Evolutionary conservation across 2,329 filamentous ascomycete genomes (phyloP).

Genomic region (Trichoderma sp.): DNA sequence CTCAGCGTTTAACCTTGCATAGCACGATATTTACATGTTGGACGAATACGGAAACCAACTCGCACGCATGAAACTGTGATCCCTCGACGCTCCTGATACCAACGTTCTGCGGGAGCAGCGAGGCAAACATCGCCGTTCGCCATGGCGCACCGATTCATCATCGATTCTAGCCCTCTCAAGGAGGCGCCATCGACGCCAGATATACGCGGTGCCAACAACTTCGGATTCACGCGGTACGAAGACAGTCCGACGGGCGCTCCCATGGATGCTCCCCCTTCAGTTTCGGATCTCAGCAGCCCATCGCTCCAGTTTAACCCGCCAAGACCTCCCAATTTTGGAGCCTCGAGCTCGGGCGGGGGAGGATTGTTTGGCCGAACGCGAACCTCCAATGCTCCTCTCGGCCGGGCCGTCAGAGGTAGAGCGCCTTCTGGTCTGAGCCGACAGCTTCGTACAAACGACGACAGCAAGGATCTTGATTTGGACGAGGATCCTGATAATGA

Average conservation of each 20-base stretch:
- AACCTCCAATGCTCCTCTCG: conserved; percentile 44
- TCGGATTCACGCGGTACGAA: conserved; percentile 40
- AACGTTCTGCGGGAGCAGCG: background rate
- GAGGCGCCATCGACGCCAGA: conserved; percentile 52
- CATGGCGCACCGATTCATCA: conserved; percentile 44
- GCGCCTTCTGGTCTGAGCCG: conserved; percentile 54
- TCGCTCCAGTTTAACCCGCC: conserved; percentile 44
- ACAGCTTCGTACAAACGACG: conserved; percentile 35
- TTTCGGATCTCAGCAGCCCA: conserved; percentile 54
- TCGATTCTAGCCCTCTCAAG: conserved; percentile 44
- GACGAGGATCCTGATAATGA: conserved; percentile 36
- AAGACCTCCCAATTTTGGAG: conserved; percentile 42
- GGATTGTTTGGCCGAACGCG: conserved; percentile 41
- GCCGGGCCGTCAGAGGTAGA: conserved; percentile 46
- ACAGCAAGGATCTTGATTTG: conserved; percentile 30
- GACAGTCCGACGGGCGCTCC: conserved; percentile 54
- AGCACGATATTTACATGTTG: background rate
- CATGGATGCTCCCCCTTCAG: conserved; percentile 50
- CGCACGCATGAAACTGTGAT: conserved; percentile 12
- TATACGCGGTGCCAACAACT: conserved; percentile 34
- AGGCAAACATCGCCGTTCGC: conserved; percentile 21
- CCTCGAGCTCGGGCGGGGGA: conserved; percentile 31
- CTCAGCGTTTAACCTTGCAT: background rate
- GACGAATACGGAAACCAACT: background rate
- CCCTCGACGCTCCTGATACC: background rate